phyloP scores from a whole-genome alignment of 2,329 filamentous ascomycete genomes.

The Coleophoma eucalyptorum region DNA sequence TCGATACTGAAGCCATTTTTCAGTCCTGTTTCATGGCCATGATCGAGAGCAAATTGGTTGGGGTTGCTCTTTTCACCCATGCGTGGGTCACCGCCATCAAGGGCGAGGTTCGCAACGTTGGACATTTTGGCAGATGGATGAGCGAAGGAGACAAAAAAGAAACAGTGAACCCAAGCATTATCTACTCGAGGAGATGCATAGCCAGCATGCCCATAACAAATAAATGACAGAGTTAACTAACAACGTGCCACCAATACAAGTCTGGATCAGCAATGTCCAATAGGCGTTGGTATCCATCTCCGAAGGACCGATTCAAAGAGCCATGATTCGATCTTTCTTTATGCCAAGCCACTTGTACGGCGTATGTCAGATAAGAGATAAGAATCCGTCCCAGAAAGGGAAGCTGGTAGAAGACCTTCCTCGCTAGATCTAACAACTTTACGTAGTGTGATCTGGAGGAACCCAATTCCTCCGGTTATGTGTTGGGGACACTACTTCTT shows the following conservation, averaged over 20 bases:
- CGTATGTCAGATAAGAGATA: slow-evolving; percentile 1
- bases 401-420: neutral
- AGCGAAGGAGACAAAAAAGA: slow-evolving; percentile 1
- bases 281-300: neutral
- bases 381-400: neutral
- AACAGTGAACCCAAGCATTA: neutral
- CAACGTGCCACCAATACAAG: neutral
- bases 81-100: slow-evolving; percentile 20
- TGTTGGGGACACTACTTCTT: too few species aligned
- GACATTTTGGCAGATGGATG: slow-evolving; percentile 8
- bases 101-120: slow-evolving; percentile 16
- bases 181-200: neutral
- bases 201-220: neutral
- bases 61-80: slow-evolving; percentile 13
- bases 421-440: neutral
- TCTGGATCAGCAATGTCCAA: neutral
- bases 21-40: slow-evolving; percentile 11
- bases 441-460: too few species aligned
- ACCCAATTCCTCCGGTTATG: too few species aligned
- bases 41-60: slow-evolving; percentile 13
- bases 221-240: neutral
- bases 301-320: too few species aligned
- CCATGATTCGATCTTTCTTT: too few species aligned
- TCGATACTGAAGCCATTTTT: slow-evolving; percentile 12
- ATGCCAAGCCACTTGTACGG: neutral